A percentile compares a stretch with the other conserved stretches of the same genome.
Evolutionary conservation across 2,329 filamentous ascomycete genomes (phyloP).

Genomic region (Boeremia lycopersici): DNA sequence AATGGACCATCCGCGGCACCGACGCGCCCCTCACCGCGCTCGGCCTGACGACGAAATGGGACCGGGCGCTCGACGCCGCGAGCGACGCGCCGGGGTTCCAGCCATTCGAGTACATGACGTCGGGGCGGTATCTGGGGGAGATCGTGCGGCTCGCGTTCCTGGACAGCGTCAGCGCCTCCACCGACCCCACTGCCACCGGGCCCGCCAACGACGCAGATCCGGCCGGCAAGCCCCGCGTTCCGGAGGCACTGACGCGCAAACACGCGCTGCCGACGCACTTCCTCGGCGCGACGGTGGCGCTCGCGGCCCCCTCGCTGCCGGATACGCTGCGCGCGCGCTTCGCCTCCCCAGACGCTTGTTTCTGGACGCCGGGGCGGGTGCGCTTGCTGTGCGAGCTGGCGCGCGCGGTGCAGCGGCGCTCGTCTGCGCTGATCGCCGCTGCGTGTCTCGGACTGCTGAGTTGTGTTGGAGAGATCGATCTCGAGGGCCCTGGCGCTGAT

Average conservation of each 20-base stretch:
- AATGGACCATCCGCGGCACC: constrained; percentile 81
- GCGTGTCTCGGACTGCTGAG: constrained; percentile 72
- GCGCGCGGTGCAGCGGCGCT: constrained; percentile 72
- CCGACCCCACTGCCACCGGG: no score
- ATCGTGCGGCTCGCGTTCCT: constrained; percentile 73
- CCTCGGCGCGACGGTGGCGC: constrained; percentile 70
- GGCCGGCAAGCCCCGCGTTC: constrained; percentile 35
- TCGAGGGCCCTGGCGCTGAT: constrained; percentile 23
- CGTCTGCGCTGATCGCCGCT: constrained; percentile 75
- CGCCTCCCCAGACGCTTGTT: constrained; percentile 48
- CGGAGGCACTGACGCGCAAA: constrained; percentile 56
- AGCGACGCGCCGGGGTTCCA: constrained; percentile 78
- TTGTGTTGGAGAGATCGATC: constrained; percentile 69
- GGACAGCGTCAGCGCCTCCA: no score
- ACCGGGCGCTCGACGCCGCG: constrained; percentile 67
- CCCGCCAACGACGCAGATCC: constrained; percentile 28
- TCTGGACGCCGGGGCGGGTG: constrained; percentile 68
- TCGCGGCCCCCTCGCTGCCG: constrained; percentile 40
- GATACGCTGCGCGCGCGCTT: constrained; percentile 59
- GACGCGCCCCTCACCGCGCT: constrained; percentile 69
- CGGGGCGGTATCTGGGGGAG: constrained; percentile 78
- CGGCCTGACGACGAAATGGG: constrained; percentile 72
- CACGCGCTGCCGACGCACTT: constrained; percentile 75
- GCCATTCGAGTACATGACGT: constrained; percentile 84
- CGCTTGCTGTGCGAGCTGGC: constrained; percentile 69